Conservation (phyloP, 495 filamentous ascomycete species). For the Aspergillus ellipticus region DNA sequence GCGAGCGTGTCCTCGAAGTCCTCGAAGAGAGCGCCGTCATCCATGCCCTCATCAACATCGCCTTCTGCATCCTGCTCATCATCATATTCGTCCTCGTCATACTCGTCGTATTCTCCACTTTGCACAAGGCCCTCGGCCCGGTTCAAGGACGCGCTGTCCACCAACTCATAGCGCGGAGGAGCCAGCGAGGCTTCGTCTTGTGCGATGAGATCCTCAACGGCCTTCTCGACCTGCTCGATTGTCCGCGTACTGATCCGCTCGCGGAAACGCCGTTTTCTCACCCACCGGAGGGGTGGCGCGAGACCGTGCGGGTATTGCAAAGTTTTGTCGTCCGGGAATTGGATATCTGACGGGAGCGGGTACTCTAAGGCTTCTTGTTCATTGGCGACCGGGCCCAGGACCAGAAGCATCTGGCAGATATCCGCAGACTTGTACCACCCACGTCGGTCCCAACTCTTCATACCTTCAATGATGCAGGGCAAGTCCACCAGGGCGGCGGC, state of each 20-base stretch:
- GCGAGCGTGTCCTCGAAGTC: constrained; percentile 56
- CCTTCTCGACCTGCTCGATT: constrained; percentile 82
- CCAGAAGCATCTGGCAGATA: constrained; percentile 90
- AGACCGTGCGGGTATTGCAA: constrained; percentile 88
- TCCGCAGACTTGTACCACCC: constrained; percentile 92
- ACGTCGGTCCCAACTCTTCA: constrained; percentile 94
- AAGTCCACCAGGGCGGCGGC: constrained; percentile 83
- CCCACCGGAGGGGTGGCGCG: constrained; percentile 86
- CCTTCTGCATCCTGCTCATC: constrained; percentile 56
- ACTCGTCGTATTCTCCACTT: constrained; percentile 43
- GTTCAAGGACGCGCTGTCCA: constrained; percentile 57
- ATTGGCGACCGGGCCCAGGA: constrained; percentile 63
- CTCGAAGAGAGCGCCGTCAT: constrained; percentile 48
- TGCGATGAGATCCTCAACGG: constrained; percentile 71
- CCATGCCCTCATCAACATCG: constrained; percentile 43
- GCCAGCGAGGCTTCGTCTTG: constrained; percentile 60
- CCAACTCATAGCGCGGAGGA: constrained; percentile 54
- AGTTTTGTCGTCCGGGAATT: constrained; percentile 52
- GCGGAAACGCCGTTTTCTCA: constrained; percentile 79
- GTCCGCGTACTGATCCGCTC: constrained; percentile 71
- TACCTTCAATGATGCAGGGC: constrained; percentile 86
- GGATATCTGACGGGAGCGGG: constrained; percentile 62
- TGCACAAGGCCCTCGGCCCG: constrained; percentile 46
- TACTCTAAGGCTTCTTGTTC: constrained; percentile 70
- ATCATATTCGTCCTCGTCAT: constrained; percentile 46